These are phyloP conservation scores for Backusella macrospora DNA, from an alignment of 192 early-diverging fungal species.

Conservation along the genomic window DNA sequence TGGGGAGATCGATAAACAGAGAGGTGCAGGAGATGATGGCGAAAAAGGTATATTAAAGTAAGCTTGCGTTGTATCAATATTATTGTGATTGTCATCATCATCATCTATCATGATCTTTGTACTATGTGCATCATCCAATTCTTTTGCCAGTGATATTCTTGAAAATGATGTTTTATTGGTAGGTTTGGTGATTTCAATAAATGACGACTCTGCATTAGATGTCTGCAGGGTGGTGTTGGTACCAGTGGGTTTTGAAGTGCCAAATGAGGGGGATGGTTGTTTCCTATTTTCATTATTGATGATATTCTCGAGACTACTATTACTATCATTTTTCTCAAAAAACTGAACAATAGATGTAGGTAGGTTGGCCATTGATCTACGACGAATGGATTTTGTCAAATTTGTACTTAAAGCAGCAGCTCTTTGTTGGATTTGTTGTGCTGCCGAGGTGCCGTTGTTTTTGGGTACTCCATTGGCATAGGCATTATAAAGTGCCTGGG, in stretches of 20 bases:
- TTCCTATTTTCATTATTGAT: neutral
- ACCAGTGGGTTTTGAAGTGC: neutral
- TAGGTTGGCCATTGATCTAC: neutral
- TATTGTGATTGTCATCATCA: neutral
- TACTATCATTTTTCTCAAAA: neutral
- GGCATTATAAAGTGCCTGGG: slow-evolving; percentile 8
- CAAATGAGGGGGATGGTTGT: neutral
- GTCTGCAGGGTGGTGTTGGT: neutral
- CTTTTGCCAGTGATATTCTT: neutral
- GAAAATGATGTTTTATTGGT: neutral
- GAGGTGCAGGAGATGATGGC: neutral
- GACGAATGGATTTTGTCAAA: slow-evolving; percentile 26
- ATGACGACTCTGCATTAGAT: neutral
- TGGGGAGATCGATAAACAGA: neutral
- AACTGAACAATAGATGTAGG: slow-evolving; percentile 4
- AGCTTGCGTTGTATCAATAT: neutral
- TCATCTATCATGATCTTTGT: slow-evolving; percentile 8
- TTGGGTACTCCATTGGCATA: slow-evolving; percentile 4
- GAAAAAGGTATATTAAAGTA: slow-evolving; percentile 7
- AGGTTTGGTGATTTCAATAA: neutral
- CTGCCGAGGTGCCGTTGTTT: neutral
- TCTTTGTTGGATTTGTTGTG: slow-evolving; percentile 17
- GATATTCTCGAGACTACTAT: neutral
- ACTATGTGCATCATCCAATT: neutral
- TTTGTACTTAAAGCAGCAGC: slow-evolving; percentile 19